phyloP scores from a whole-genome alignment of 306 rosid genomes.

The Rosa chinensis region DNA sequence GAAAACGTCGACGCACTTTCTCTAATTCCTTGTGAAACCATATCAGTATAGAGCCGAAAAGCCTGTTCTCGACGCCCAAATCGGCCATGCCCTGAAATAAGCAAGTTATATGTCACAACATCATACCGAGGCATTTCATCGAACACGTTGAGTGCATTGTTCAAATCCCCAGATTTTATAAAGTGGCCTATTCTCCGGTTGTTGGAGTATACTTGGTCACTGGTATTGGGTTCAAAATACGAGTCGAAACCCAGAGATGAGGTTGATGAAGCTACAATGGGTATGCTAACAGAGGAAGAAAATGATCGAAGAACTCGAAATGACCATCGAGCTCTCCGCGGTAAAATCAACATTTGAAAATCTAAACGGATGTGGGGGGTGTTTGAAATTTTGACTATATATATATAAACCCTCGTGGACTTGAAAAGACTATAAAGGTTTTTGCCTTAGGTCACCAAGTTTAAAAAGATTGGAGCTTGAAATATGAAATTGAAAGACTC shows the following conservation, averaged over 20 bases:
- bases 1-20: conserved; percentile 61
- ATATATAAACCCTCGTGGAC: too few species aligned
- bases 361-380: too few species aligned
- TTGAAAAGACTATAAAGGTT: background rate
- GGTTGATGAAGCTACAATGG: conserved; percentile 10
- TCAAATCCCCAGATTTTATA: conserved; percentile 41
- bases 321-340: conserved; percentile 20
- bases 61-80: conserved; percentile 39
- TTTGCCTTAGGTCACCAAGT: background rate
- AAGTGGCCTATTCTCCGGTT: conserved; percentile 47
- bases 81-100: conserved; percentile 53
- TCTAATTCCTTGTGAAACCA: conserved; percentile 50
- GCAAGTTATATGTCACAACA: conserved; percentile 65
- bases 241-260: conserved; percentile 24
- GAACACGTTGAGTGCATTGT: conserved; percentile 51
- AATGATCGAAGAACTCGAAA: background rate
- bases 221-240: conserved; percentile 16
- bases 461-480: background rate
- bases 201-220: conserved; percentile 37
- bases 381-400: too few species aligned
- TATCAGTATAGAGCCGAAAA: conserved; percentile 52
- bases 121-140: conserved; percentile 55
- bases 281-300: too few species aligned
- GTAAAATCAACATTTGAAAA: conserved; percentile 5
- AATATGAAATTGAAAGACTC: background rate